Percentiles rank a stretch among this genome's conserved stretches.
Conservation (phyloP, 306 rosid genomes). For the Macrotyloma uniflorum region DNA sequence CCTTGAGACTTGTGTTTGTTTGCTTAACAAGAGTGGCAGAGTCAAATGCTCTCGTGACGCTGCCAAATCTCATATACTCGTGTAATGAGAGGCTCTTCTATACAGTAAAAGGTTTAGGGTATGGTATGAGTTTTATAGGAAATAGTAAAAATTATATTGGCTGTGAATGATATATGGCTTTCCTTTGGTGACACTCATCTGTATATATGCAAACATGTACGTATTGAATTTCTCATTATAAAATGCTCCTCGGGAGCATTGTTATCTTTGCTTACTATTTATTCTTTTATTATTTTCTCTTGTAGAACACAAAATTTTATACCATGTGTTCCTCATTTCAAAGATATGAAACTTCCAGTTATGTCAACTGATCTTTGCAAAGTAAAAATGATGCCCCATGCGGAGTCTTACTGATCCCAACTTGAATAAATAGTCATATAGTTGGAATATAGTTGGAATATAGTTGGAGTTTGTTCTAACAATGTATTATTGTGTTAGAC, state of each 20-base stretch:
- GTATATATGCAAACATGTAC: conserved; percentile 28
- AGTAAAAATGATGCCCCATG: background rate
- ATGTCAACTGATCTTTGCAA: background rate
- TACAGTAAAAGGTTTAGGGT: conserved; percentile 37
- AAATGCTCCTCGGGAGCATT: background rate
- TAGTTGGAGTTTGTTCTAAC: too few species aligned
- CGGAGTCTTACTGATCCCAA: too few species aligned
- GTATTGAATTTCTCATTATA: conserved; percentile 17
- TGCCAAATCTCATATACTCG: conserved; percentile 85
- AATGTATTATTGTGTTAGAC: too few species aligned
- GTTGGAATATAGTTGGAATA: too few species aligned
- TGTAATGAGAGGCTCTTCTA: conserved; percentile 45
- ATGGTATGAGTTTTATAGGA: conserved; percentile 33
- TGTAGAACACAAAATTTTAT: background rate
- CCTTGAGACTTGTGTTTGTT: conserved; percentile 86
- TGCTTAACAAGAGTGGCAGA: conserved; percentile 81
- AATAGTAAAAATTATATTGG: background rate
- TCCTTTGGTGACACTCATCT: background rate
- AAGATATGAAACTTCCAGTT: background rate
- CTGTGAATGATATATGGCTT: conserved; percentile 15
- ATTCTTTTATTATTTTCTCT: background rate
- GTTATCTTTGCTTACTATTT: background rate
- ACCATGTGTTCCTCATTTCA: background rate
- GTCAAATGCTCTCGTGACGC: conserved; percentile 79
- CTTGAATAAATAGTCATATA: too few species aligned